phyloP scores from a whole-genome alignment of 108 stramenopile species.

The Mayamaea pseudoterrestris region DNA sequence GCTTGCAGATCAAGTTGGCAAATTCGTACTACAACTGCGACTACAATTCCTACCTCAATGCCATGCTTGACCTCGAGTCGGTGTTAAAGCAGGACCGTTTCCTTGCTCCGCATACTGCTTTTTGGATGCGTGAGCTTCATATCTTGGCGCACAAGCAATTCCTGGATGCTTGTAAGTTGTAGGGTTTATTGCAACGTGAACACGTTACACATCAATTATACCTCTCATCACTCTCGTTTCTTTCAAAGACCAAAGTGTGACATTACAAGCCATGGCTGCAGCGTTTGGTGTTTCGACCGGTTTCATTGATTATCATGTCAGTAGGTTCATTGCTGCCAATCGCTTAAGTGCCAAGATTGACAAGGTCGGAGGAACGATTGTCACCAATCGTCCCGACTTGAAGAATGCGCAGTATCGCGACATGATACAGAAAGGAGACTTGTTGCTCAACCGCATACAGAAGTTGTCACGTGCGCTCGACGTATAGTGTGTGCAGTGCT shows the following conservation, averaged over 20 bases:
- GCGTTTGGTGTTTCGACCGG: conserved; percentile 86
- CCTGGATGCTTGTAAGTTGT: conserved; percentile 97
- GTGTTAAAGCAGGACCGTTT: conserved; percentile 71
- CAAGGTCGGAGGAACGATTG: conserved; percentile 94
- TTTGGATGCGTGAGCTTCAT: conserved; percentile 87
- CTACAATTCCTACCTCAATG: conserved; percentile 83
- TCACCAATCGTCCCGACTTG: conserved; percentile 90
- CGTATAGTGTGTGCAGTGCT: conserved; percentile 33
- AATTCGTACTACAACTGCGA: conserved; percentile 88
- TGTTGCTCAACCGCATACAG: conserved; percentile 93
- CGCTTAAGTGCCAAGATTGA: conserved; percentile 96
- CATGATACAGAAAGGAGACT: conserved; percentile 95
- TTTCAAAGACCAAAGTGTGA: too few relatives aligned
- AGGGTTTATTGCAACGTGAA: too few relatives aligned
- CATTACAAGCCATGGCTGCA: conserved; percentile 84
- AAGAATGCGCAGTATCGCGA: conserved; percentile 96
- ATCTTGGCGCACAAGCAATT: conserved; percentile 93
- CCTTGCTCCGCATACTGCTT: conserved; percentile 75
- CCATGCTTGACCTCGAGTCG: conserved; percentile 80
- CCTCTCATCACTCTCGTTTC: too few relatives aligned
- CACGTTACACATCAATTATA: too few relatives aligned
- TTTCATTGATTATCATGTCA: conserved; percentile 90
- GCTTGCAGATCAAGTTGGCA: conserved; percentile 49
- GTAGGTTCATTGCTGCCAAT: conserved; percentile 93
- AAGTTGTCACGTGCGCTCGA: conserved; percentile 92